phyloP scores from a whole-genome alignment of 2,329 filamentous ascomycete species.

The Chaetomium globosum region DNA sequence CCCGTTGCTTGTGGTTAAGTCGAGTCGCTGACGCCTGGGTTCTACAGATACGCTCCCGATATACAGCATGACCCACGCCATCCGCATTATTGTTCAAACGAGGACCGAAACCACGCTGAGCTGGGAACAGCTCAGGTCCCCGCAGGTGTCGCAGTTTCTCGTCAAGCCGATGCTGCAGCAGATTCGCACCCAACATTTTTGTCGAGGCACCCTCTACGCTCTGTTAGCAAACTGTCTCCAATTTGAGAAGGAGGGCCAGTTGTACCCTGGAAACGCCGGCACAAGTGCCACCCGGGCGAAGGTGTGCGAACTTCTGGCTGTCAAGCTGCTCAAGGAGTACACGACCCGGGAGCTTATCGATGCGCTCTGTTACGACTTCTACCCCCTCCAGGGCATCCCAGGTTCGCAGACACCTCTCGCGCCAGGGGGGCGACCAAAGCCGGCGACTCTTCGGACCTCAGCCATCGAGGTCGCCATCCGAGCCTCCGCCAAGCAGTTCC shows the following conservation, averaged over 20 bases:
- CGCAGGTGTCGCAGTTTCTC: constrained; percentile 92
- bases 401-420: constrained; percentile 47
- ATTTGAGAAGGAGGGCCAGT: constrained; percentile 83
- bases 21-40: constrained; percentile 35
- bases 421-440: constrained; percentile 50
- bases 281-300: constrained; percentile 81
- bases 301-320: constrained; percentile 86
- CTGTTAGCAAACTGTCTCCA: constrained; percentile 92
- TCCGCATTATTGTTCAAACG: constrained; percentile 79
- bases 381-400: constrained; percentile 80
- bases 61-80: constrained; percentile 87
- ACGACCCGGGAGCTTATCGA: constrained; percentile 88
- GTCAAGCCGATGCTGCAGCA: constrained; percentile 94
- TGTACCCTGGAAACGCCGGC: constrained; percentile 80
- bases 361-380: constrained; percentile 91
- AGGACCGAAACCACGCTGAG: constrained; percentile 89
- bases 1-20: background rate
- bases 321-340: constrained; percentile 88
- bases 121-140: constrained; percentile 95
- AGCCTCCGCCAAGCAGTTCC: constrained; percentile 87
- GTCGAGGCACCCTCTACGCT: constrained; percentile 82
- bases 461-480: constrained; percentile 91
- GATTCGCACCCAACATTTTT: constrained; percentile 81
- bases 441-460: constrained; percentile 75
- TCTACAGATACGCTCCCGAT: constrained; percentile 76